Evolutionary conservation across 1,139 yeast species (phyloP), one percentile per base, ranked within the genome.

Genomic region (Zygoascus meyerae): DNA sequence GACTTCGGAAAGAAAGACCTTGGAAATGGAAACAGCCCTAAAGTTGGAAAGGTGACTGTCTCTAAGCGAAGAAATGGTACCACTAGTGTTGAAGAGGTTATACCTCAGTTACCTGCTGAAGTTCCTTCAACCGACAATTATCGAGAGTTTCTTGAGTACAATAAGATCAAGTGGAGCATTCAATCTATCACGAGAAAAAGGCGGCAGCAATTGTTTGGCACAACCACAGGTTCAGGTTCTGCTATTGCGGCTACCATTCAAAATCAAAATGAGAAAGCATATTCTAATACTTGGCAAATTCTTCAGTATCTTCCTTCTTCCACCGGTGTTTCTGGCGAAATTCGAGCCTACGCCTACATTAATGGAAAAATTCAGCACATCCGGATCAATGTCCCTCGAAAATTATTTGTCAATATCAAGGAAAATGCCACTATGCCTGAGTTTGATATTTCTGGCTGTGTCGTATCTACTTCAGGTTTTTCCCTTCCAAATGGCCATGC

Each of bases 251-350:
- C 89, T 40, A 86, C 92, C 5, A 71, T 89, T 43, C 76, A 85
- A 50, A 77, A 77, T 49, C 95, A 86, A 59, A 95, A 95, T 0
- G 95, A 84, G 59, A 73, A 69, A 16, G 62, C 60, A 3, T 79
- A 83, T 58, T 86, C 86, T 9, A 76, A 81, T 40, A 76, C 82
- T 37, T 92, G 98, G 97, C 89, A 89, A 54, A 74, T 92, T 42
- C 67, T 92, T 44, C 92, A 89, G 58, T 81, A 86, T 57, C 75
- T 77, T 49, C 63, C 70, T 2, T 77, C 82, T 0, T 55, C 58
- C 2, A 28, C 40, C 9, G 60, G 69, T 16, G 45, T 50, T 16
- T 84, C 89, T 0, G 98, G 97, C 8, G 83, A 79, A 46, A 71
- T 90, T 37, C 81, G 81, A 49, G 96, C 86, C 0, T 78, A 74